Evolutionary conservation across 805 yeast species (phyloP), one percentile per base, ranked within the genome.

Genomic region (Brettanomyces sp.): DNA sequence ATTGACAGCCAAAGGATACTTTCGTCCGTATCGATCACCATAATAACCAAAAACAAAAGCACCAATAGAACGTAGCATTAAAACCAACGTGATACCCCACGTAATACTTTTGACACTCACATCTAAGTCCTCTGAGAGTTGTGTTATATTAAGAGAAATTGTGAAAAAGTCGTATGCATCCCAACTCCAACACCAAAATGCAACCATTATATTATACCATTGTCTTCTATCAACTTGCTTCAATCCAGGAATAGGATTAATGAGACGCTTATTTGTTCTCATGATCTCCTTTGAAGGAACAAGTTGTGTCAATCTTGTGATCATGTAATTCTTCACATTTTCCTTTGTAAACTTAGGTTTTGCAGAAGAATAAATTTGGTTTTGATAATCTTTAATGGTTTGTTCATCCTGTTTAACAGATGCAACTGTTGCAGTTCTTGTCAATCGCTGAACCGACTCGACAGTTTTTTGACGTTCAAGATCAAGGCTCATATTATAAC

Each of bases 21-120:
- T 79, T 56, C 85, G 66, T 36, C 85, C 85, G 50, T 73, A 72
- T 52, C 73, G 68, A 58, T 80, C 86, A 55, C 82, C 79, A 50
- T 74, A 59, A 47, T 67, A 66, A 43, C 85, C 85, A 54, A 80
- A 79, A n/a, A 74, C 56, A 32, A 78, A 54, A 8, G 84, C 83
- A 48, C 86, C 86, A 22, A 80, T 76, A 3, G 85, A 74, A 63
- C 86, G 70, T 50, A 80, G 67, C 86, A 80, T 80, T 36, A 80
- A 69, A 41, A 80, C 85, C 50, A 80, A 66, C 1, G 86, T 80
- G 53, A 80, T 76, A 46, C 81, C 81, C 85, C 82, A 80, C 4
- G 83, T 74, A 44, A 80, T 67, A 46, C 73, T 75, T 48, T 68
- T 76, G 40, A 74, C 76, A 14, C 69, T 48, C 21, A 59, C 66